Evolutionary conservation across 495 filamentous ascomycete species (phyloP).

Genomic region (Penicillium verhagenii): DNA sequence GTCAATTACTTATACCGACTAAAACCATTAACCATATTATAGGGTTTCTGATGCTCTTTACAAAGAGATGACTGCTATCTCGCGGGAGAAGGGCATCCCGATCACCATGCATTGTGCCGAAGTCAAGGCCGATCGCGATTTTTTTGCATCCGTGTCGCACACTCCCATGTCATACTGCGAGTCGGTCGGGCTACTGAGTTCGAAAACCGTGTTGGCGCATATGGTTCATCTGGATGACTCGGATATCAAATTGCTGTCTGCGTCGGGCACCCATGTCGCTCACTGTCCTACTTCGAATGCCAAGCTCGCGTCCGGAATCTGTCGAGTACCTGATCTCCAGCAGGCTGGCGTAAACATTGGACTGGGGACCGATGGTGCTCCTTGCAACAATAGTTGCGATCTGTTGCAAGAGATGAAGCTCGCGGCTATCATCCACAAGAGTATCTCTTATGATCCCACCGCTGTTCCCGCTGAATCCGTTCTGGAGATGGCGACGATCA

Average conservation of each 20-base stretch:
- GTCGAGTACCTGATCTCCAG: constrained; percentile 43
- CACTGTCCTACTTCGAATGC: constrained; percentile 52
- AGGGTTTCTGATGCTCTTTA: constrained; percentile 47
- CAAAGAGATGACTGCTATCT: constrained; percentile 44
- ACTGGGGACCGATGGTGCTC: constrained; percentile 50
- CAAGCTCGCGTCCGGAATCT: constrained; percentile 50
- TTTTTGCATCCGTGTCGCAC: constrained; percentile 39
- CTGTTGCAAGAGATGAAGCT: constrained; percentile 53
- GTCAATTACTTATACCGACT: background rate
- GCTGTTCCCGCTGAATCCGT: constrained; percentile 46
- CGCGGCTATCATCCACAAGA: constrained; percentile 51
- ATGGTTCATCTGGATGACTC: constrained; percentile 49
- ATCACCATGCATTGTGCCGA: constrained; percentile 46
- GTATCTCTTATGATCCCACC: constrained; percentile 43
- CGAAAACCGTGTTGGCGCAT: constrained; percentile 41
- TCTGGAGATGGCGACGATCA: constrained; percentile 55
- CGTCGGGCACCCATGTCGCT: constrained; percentile 45
- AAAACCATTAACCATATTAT: constrained; percentile 5
- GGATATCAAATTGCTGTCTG: constrained; percentile 39
- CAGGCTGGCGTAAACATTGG: constrained; percentile 38
- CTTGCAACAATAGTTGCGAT: constrained; percentile 52
- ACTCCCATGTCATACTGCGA: constrained; percentile 45
- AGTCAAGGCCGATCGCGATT: constrained; percentile 38
- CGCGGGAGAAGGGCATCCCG: constrained; percentile 40
- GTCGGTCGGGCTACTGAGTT: constrained; percentile 40